phyloP scores from a whole-genome alignment of 2,329 filamentous ascomycete genomes.

The Dactylellina sp. region DNA sequence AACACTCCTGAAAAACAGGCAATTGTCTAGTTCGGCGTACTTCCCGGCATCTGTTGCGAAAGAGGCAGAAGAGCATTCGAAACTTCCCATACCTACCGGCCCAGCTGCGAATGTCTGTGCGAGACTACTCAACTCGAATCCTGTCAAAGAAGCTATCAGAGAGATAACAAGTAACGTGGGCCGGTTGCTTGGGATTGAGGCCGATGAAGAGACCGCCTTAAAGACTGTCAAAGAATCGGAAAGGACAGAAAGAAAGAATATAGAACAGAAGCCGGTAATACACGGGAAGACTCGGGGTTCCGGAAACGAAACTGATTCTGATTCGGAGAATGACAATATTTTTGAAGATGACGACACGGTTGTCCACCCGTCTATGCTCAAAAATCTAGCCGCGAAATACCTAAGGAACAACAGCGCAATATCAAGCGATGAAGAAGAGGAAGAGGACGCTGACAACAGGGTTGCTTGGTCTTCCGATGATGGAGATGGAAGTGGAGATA shows the following conservation, averaged over 20 bases:
- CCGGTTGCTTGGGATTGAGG: slow-evolving; percentile 24
- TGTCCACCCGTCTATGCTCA: slow-evolving; percentile 50
- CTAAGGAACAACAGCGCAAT: slow-evolving; percentile 33
- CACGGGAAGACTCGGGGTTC: slow-evolving; percentile 3
- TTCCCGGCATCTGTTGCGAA: slow-evolving; percentile 64
- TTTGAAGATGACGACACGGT: slow-evolving; percentile 38
- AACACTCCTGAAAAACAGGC: slow-evolving; percentile 68
- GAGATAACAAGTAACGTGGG: slow-evolving; percentile 60
- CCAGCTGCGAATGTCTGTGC: slow-evolving; percentile 68
- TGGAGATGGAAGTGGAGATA: slow-evolving; percentile 28
- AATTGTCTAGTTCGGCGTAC: slow-evolving; percentile 65
- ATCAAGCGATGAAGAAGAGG: slow-evolving; percentile 49
- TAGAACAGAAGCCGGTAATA: slow-evolving; percentile 20
- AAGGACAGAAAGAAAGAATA: not conserved
- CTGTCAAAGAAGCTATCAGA: slow-evolving; percentile 67
- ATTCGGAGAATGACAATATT: slow-evolving; percentile 11
- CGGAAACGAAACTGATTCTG: not conserved
- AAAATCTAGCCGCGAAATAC: slow-evolving; percentile 52
- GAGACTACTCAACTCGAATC: slow-evolving; percentile 69
- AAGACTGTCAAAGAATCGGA: slow-evolving; percentile 18
- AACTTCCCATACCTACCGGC: slow-evolving; percentile 31
- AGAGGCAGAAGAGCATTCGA: slow-evolving; percentile 61
- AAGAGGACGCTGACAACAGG: slow-evolving; percentile 37
- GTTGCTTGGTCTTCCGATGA: slow-evolving; percentile 50
- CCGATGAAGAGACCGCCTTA: slow-evolving; percentile 26